Evolutionary conservation across 768 basidiomycete species (phyloP).

Genomic region (Hericium rajendrae): DNA sequence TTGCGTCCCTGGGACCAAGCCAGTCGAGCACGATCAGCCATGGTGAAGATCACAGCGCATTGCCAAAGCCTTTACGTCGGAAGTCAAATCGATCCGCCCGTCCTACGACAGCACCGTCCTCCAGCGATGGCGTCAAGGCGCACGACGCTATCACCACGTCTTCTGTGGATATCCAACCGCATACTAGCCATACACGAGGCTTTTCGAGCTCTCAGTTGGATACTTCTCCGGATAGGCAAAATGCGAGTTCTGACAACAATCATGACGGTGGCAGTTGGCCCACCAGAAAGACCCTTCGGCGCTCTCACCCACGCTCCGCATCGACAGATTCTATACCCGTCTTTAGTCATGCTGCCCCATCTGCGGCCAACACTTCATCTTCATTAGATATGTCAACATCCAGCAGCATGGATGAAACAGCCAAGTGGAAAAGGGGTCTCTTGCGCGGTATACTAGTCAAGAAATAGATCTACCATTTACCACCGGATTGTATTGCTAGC

Average conservation of each 20-base stretch:
- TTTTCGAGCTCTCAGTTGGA: background rate
- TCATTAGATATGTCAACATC: background rate
- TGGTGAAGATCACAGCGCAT: background rate
- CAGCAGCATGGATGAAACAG: background rate
- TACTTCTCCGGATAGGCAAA: background rate
- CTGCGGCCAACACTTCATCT: background rate
- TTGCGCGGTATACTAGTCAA: conserved; percentile 31
- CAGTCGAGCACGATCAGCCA: background rate
- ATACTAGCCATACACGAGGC: conserved; percentile 9
- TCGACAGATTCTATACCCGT: conserved; percentile 48
- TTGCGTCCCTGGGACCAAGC: conserved; percentile 5
- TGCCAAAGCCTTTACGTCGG: background rate
- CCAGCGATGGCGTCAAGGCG: background rate
- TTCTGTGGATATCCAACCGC: conserved; percentile 11
- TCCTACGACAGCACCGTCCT: conserved; percentile 11
- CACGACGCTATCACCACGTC: no score
- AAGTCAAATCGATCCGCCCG: conserved; percentile 1
- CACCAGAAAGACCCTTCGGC: conserved; percentile 14
- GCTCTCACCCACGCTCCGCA: conserved; percentile 37
- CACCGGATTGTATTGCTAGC: background rate
- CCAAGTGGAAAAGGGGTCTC: conserved; percentile 25
- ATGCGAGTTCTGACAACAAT: no score
- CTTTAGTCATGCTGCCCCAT: background rate
- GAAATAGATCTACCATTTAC: conserved; percentile 18
- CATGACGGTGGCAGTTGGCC: background rate